A percentile compares a stretch with the other conserved stretches of the same genome.
phyloP scores from a whole-genome alignment of 176 grass and related monocot genomes.

The Oryza coarctata region DNA sequence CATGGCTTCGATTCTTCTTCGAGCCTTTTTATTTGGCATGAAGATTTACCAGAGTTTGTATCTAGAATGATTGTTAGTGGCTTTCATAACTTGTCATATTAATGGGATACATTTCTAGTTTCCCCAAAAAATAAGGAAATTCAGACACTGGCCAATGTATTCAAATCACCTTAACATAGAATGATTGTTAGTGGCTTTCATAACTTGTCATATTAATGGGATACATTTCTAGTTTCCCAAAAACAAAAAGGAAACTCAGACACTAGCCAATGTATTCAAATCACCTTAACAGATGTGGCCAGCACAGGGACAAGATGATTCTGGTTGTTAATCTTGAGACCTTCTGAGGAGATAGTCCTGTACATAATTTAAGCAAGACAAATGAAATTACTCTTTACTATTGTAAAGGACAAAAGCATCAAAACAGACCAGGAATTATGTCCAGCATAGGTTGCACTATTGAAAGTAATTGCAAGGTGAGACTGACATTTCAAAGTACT shows the following conservation, averaged over 20 bases:
- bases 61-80: neutral
- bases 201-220: neutral
- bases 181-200: neutral
- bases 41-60: neutral
- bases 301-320: conserved; percentile 82
- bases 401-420: neutral
- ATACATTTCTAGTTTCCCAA: neutral
- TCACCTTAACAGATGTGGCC: conserved; percentile 91
- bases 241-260: neutral
- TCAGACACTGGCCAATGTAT: too few species aligned
- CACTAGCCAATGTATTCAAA: conserved; percentile 29
- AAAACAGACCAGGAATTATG: conserved; percentile 1
- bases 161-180: too few species aligned
- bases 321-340: conserved; percentile 89
- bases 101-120: neutral
- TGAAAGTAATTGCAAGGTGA: neutral
- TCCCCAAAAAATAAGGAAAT: too few species aligned
- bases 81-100: neutral
- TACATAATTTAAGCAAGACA: conserved; percentile 13
- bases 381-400: neutral
- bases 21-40: neutral
- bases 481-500: neutral
- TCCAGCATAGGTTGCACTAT: neutral
- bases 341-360: conserved; percentile 69
- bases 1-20: neutral